These are phyloP conservation scores for Fallopia convolvulus DNA, from an alignment of 148 eudicot species.

Conservation along the genomic window DNA sequence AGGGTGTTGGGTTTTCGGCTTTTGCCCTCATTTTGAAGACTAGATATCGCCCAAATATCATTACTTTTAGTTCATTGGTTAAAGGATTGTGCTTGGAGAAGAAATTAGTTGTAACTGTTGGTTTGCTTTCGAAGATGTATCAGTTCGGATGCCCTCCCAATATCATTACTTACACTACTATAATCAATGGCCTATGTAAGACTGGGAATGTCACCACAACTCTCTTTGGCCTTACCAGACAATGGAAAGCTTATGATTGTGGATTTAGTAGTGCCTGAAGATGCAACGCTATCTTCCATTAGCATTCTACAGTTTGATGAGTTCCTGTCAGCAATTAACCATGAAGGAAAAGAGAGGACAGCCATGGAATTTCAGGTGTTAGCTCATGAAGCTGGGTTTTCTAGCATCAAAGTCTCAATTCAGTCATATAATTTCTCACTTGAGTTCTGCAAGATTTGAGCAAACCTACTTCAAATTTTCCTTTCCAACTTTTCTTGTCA, in stretches of 20 bases:
- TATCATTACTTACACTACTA: too few relatives aligned
- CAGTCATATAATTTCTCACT: background rate
- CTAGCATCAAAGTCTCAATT: background rate
- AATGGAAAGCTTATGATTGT: slow-evolving; percentile 40
- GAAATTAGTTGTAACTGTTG: too few relatives aligned
- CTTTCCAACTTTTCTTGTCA: too few relatives aligned
- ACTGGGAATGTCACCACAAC: slow-evolving; percentile 15
- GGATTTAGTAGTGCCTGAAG: slow-evolving; percentile 13
- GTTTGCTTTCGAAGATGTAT: too few relatives aligned
- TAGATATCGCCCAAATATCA: too few relatives aligned
- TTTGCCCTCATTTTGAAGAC: too few relatives aligned
- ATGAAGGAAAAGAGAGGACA: background rate
- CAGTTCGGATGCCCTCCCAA: too few relatives aligned
- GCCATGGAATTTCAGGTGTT: background rate
- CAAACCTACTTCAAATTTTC: too few relatives aligned
- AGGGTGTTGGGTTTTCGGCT: too few relatives aligned
- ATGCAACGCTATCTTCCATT: background rate
- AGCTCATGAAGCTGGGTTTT: background rate
- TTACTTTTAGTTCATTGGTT: too few relatives aligned
- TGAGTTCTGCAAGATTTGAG: background rate
- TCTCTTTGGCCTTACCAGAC: slow-evolving; percentile 24
- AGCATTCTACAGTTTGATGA: background rate
- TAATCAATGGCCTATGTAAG: too few relatives aligned
- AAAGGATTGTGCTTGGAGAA: too few relatives aligned
- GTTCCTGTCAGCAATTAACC: background rate